A percentile compares a stretch with the other conserved stretches of the same genome.
Evolutionary conservation across 2,329 filamentous ascomycete genomes (phyloP).

Genomic region (Talaromyces islandicus): DNA sequence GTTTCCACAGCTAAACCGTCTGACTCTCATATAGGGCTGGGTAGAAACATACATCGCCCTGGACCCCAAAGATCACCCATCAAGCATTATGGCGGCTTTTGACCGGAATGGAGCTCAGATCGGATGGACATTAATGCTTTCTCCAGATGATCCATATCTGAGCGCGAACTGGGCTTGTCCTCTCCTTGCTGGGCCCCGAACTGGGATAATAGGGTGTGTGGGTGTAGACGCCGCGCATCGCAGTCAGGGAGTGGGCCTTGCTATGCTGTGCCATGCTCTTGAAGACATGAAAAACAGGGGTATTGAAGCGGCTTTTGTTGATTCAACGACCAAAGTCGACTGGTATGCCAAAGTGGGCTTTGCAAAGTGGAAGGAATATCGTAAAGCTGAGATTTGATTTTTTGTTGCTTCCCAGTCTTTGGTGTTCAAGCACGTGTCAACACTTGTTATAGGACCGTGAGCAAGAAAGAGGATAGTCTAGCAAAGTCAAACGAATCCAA

Average conservation of each 20-base stretch:
- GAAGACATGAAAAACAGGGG: slow-evolving; percentile 38
- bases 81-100: slow-evolving; percentile 39
- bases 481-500: background rate
- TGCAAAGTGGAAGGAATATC: slow-evolving; percentile 34
- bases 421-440: background rate
- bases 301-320: slow-evolving; percentile 39
- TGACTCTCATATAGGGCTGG: slow-evolving; percentile 30
- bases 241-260: slow-evolving; percentile 36
- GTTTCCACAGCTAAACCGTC: background rate
- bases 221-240: slow-evolving; percentile 35
- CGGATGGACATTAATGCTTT: slow-evolving; percentile 43
- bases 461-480: background rate
- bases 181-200: slow-evolving; percentile 32
- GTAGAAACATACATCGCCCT: slow-evolving; percentile 34
- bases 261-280: slow-evolving; percentile 38
- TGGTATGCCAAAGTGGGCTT: slow-evolving; percentile 43
- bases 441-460: background rate
- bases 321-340: slow-evolving; percentile 38
- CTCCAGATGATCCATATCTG: slow-evolving; percentile 24
- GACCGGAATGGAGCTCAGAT: slow-evolving; percentile 31
- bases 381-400: slow-evolving; percentile 20
- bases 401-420: background rate
- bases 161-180: slow-evolving; percentile 36
- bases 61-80: slow-evolving; percentile 28
- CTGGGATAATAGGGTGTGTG: slow-evolving; percentile 41